phyloP scores from a whole-genome alignment of 2,329 filamentous ascomycete species.

The Epichloe scottii region DNA sequence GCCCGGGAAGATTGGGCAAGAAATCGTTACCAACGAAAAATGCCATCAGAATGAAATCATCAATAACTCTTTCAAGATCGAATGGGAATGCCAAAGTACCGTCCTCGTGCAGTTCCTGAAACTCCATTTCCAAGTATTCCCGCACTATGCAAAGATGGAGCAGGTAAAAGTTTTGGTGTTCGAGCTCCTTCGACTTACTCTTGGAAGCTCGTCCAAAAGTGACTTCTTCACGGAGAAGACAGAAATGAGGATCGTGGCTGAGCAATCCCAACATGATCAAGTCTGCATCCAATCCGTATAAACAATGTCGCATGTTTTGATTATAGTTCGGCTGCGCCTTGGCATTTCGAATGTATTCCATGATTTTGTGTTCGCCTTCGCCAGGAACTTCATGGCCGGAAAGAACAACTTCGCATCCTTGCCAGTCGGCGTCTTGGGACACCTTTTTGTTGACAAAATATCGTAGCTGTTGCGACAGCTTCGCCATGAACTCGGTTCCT shows the following conservation, averaged over 20 bases:
- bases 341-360: constrained; percentile 98
- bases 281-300: constrained; percentile 95
- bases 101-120: constrained; percentile 75
- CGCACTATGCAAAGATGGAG: constrained; percentile 95
- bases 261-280: constrained; percentile 96
- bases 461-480: constrained; percentile 82
- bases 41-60: constrained; percentile 98
- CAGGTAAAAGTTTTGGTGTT: constrained; percentile 97
- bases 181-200: constrained; percentile 86
- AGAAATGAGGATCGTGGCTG: constrained; percentile 97
- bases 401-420: constrained; percentile 88
- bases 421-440: constrained; percentile 93
- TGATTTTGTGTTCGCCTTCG: constrained; percentile 98
- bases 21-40: constrained; percentile 99
- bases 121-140: constrained; percentile 93
- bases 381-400: constrained; percentile 97
- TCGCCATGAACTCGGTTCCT: constrained; percentile 92
- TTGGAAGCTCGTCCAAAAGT: constrained; percentile 85
- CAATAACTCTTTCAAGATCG: constrained; percentile 91
- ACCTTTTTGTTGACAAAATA: constrained; percentile 99
- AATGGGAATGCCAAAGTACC: constrained; percentile 65
- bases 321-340: constrained; percentile 92
- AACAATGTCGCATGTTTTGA: constrained; percentile 85
- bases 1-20: constrained; percentile 84
- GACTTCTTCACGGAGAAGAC: constrained; percentile 89